Evolutionary conservation across 202 grass and related monocot genomes (phyloP).

Genomic region (Schoenoplectus triqueter): DNA sequence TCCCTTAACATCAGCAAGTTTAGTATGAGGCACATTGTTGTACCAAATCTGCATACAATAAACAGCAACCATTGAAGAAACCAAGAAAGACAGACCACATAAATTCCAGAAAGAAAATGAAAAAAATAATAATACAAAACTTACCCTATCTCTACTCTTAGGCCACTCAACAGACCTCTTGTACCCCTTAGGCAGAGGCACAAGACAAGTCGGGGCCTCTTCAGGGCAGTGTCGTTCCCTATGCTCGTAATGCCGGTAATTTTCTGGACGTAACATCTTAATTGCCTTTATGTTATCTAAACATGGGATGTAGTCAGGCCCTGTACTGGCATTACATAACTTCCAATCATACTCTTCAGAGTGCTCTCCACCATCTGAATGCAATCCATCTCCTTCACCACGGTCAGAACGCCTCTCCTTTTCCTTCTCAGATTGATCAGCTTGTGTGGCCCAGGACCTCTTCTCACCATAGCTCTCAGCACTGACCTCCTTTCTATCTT

Average conservation of each 20-base stretch:
- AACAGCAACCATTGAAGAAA: conserved; percentile 22
- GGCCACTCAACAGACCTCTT: conserved; percentile 76
- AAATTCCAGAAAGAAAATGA: neutral
- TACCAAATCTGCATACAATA: conserved; percentile 65
- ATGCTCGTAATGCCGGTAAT: conserved; percentile 80
- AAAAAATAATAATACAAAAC: neutral
- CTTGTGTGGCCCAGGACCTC: conserved; percentile 67
- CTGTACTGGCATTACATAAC: conserved; percentile 68
- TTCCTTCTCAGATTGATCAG: conserved; percentile 64
- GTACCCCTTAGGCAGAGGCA: conserved; percentile 61
- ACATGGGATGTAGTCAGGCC: conserved; percentile 91
- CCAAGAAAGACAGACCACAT: conserved; percentile 3
- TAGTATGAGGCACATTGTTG: conserved; percentile 85
- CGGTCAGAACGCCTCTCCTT: conserved; percentile 58
- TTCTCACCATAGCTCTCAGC: conserved; percentile 39
- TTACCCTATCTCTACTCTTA: conserved; percentile 79
- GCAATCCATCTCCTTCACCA: conserved; percentile 5
- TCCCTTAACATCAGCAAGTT: conserved; percentile 89
- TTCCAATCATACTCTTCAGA: conserved; percentile 57
- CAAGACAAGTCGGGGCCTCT: conserved; percentile 79
- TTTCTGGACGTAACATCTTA: conserved; percentile 79
- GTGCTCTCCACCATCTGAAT: neutral
- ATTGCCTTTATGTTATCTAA: conserved; percentile 88
- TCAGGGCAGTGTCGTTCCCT: conserved; percentile 86
- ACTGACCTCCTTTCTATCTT: conserved; percentile 35